A percentile compares a stretch with the other conserved stretches of the same genome.
phyloP scores from a whole-genome alignment of 208 protist genomes.

The Acanthamoeba healyi region DNA sequence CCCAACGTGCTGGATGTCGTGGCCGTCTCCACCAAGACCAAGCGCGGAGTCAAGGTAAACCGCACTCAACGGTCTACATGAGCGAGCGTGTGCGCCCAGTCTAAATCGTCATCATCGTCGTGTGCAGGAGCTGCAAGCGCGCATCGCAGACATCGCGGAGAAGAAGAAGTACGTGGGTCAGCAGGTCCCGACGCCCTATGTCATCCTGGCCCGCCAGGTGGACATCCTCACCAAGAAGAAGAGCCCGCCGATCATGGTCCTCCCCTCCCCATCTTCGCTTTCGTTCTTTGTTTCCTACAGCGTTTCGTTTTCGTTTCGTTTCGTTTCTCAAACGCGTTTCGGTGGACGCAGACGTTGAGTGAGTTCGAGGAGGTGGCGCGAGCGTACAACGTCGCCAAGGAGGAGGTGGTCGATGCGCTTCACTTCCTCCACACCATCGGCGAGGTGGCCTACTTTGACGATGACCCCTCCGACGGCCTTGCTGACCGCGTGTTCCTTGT shows the following conservation, averaged over 20 bases:
- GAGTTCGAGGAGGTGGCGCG: constrained; percentile 42
- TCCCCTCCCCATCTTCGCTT: neutral
- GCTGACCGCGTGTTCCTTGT: constrained; percentile 68
- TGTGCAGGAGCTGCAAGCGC: constrained; percentile 64
- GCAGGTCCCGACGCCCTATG: constrained; percentile 61
- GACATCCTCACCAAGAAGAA: constrained; percentile 62
- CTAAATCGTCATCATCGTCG: too few species aligned
- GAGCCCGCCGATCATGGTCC: constrained; percentile 58
- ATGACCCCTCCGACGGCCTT: constrained; percentile 69
- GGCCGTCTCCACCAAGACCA: constrained; percentile 71
- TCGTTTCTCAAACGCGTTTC: neutral
- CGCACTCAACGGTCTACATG: neutral
- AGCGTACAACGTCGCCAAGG: constrained; percentile 48
- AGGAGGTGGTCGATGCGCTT: constrained; percentile 59
- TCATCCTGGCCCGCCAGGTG: constrained; percentile 59
- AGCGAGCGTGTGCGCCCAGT: neutral
- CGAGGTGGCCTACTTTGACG: constrained; percentile 71
- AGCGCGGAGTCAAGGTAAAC: constrained; percentile 61
- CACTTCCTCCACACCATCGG: constrained; percentile 76
- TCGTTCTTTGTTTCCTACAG: neutral
- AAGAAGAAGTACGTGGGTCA: constrained; percentile 62
- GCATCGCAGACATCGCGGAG: constrained; percentile 56
- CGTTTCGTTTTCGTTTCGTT: neutral
- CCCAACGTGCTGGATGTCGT: constrained; percentile 68
- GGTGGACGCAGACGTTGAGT: neutral